Evolutionary conservation across 164 flowering plant genomes (phyloP), one percentile per base, ranked within the genome.

Genomic region (Chloranthus sessilifolius): DNA sequence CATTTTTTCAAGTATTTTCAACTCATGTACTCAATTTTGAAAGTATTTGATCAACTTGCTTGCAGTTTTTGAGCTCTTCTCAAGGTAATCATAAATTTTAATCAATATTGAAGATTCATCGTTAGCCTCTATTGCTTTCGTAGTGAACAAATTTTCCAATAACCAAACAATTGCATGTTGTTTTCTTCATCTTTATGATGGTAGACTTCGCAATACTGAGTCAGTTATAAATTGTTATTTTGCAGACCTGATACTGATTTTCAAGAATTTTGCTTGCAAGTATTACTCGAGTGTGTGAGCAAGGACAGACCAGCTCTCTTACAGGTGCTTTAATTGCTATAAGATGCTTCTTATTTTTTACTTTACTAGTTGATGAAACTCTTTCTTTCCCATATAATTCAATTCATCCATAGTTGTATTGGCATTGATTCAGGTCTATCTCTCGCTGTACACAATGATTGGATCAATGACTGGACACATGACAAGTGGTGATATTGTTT

Each of bases 271-370:
- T 86, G 99, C 72, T 64, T 82, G 69, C 99, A 86, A 86, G 87
- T 88, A n/a, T 56, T 92, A 41, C 82, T 88, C 64, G 96, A 88
- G 55, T 92, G 99, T 57, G 79, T 92, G 52, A 88, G 95, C 89
- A 88, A 88, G 75, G 99, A 88, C 69, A 80, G 89, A 64, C 94
- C 99, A 29, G 85, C 91, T 53, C 82, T 92, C 51, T 54, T 88
- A 55, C 95, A 88, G 96, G 99, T 86, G 69, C 55, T n/a, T 20
- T 24, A 8, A 50, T 14, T 19, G 12, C 20, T 39, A 6, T 35
- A 12, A 6, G 6, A 14, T 14, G 7, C 22, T 53, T 28, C 17
- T 20, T 3, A 51, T 25, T 38, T 38, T 26, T n/a, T n/a, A n/a
- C n/a, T n/a, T n/a, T 28, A 3, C 11, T 29, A 30, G 22, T 33